Conservation (phyloP, 192 early-diverging fungal genomes). For the Dispira parvispora region DNA sequence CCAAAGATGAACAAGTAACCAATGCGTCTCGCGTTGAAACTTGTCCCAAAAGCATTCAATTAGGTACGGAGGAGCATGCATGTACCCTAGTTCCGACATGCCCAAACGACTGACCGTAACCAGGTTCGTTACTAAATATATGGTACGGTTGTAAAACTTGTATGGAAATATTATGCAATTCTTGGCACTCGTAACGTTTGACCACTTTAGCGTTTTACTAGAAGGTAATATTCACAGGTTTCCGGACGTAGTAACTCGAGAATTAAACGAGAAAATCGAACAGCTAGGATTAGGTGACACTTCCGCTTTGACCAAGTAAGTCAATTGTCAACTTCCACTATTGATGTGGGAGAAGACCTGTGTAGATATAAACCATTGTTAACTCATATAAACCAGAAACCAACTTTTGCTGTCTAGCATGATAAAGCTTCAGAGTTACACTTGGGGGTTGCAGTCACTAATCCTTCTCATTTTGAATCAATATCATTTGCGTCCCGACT, state of each 20-base stretch:
- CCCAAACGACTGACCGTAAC: constrained; percentile 8
- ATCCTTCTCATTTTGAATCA: neutral
- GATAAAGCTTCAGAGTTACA: neutral
- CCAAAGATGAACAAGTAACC: neutral
- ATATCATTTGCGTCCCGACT: neutral
- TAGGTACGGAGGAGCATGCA: too few species aligned
- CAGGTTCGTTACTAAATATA: constrained; percentile 16
- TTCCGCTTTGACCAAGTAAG: neutral
- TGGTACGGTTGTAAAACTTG: constrained; percentile 21
- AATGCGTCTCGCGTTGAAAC: neutral
- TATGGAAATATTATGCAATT: neutral
- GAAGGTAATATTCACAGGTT: constrained; percentile 7
- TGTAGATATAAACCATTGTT: neutral
- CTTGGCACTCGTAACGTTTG: neutral
- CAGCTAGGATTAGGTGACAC: neutral
- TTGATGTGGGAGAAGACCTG: neutral
- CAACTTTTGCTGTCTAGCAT: neutral
- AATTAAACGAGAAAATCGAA: neutral
- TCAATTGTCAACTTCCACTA: neutral
- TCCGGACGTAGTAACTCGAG: neutral
- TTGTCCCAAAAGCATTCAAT: neutral
- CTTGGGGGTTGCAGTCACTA: neutral
- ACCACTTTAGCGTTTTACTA: neutral
- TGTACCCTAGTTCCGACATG: constrained; percentile 17
- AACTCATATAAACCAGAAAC: neutral